Evolutionary conservation across 805 yeast species (phyloP), one percentile per base, ranked within the genome.

Genomic region (Wickerhamiella cacticola): DNA sequence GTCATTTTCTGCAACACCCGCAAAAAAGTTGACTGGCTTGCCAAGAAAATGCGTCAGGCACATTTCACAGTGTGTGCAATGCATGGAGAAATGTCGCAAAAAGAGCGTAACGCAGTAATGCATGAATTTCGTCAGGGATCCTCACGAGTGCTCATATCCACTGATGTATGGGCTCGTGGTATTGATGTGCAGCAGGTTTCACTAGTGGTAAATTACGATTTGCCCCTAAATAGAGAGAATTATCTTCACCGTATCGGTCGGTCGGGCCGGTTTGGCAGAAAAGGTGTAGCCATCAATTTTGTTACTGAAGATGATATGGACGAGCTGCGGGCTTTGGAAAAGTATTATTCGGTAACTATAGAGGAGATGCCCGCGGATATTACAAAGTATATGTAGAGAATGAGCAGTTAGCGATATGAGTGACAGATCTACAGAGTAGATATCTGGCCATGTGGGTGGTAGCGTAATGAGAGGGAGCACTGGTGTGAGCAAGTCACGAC

Each of bases 171-270:
- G 81, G 98, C 98, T 45, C 77, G 98, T 69, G 98, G 98, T 63
- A 92, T 89, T 56, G 98, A 89, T 68, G 97, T 89, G 52, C 98
- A 89, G 72, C 97, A 89, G 65, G 96, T 89, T 43, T 88, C 96
- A 10, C 70, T 89, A 56, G 98, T 89, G 52, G 85, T 89, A 62
- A 89, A 89, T 75, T 89, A 84, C 70, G 98, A 89, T 68, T 71
- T 89, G 65, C 97, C 98, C 49, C 67, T 76, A 55, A 87, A 92
- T 74, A 79, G 81, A 64, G 97, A 89, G 68, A 89, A 89, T 75
- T 89, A 89, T 68, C 80, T 89, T 62, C 98, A 89, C 73, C 78
- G 98, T 69, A 89, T 89, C 57, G 98, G 98, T 67, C 81, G 98
- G 68, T 87, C 95, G 57, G 98, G 97, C 55, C 80, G 98, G 65